Conservation (phyloP, 495 filamentous ascomycete species). For the Wilcoxina mikolae region DNA sequence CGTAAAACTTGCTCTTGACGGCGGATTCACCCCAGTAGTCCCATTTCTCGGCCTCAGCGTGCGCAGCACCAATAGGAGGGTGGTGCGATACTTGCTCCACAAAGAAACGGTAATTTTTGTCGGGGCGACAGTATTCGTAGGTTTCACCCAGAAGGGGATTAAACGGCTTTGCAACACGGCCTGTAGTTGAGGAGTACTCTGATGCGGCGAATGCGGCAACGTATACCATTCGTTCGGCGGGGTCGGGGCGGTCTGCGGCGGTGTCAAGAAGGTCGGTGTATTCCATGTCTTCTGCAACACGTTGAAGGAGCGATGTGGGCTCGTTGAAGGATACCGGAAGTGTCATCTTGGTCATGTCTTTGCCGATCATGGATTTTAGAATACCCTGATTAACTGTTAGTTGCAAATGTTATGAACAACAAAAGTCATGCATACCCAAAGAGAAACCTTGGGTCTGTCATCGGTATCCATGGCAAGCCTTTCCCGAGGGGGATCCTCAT, state of each 20-base stretch:
- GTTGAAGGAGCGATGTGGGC: slow-evolving; percentile 89
- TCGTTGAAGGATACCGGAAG: slow-evolving; percentile 97
- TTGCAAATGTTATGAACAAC: slow-evolving; percentile 1
- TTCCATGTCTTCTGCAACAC: slow-evolving; percentile 94
- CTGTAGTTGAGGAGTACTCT: slow-evolving; percentile 93
- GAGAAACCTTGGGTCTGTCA: slow-evolving; percentile 78
- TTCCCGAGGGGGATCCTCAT: slow-evolving; percentile 68
- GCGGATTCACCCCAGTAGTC: slow-evolving; percentile 95
- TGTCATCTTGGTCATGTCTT: slow-evolving; percentile 99
- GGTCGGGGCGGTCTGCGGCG: slow-evolving; percentile 71
- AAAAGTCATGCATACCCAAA: slow-evolving; percentile 60
- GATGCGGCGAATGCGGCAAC: slow-evolving; percentile 89
- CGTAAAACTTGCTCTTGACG: slow-evolving; percentile 96
- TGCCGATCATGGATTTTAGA: slow-evolving; percentile 98
- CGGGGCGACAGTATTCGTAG: slow-evolving; percentile 87
- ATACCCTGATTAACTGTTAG: slow-evolving; percentile 52
- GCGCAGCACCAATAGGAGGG: slow-evolving; percentile 85
- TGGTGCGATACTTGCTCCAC: slow-evolving; percentile 98
- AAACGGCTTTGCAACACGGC: slow-evolving; percentile 93
- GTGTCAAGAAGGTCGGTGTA: slow-evolving; percentile 86
- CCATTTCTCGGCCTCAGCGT: slow-evolving; percentile 86
- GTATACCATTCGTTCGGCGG: slow-evolving; percentile 87
- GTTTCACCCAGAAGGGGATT: slow-evolving; percentile 93
- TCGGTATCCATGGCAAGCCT: slow-evolving; percentile 82
- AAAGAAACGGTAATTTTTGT: slow-evolving; percentile 95